Percentiles rank a stretch among this genome's conserved stretches.
Evolutionary conservation across 495 filamentous ascomycete genomes (phyloP).

Genomic region (Penicillium dipodomyicola): DNA sequence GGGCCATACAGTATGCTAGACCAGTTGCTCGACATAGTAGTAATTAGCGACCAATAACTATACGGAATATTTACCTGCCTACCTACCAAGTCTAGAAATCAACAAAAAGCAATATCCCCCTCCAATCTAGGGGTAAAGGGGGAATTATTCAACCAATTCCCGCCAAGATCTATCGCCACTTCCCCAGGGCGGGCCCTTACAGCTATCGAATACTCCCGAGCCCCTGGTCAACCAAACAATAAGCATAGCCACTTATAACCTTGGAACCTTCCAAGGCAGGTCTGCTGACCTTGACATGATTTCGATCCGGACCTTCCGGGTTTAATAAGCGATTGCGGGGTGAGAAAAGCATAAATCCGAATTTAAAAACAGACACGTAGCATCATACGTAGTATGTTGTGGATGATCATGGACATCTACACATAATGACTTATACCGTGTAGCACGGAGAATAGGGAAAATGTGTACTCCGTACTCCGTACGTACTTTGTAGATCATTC

Average conservation of each 20-base stretch:
- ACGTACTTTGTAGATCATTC: slow-evolving; percentile 1
- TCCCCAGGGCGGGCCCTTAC: slow-evolving; percentile 2
- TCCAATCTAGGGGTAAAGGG: slow-evolving; percentile 1
- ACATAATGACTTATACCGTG: neutral
- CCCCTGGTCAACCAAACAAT: neutral
- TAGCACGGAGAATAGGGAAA: slow-evolving; percentile 4
- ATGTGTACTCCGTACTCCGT: too few relatives aligned
- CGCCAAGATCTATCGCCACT: slow-evolving; percentile 8
- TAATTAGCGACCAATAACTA: neutral
- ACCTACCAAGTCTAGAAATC: neutral
- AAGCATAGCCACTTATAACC: neutral
- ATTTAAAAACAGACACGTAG: slow-evolving; percentile 2
- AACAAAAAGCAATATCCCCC: neutral
- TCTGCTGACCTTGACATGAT: slow-evolving; percentile 9
- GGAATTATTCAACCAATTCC: slow-evolving; percentile 1
- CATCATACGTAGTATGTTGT: neutral
- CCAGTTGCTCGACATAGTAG: neutral
- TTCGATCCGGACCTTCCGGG: slow-evolving; percentile 1
- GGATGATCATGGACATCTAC: neutral
- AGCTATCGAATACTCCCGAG: neutral
- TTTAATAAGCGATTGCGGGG: slow-evolving; percentile 6
- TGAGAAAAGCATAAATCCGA: neutral
- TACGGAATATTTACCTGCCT: too few relatives aligned
- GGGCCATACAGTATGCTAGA: neutral
- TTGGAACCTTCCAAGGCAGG: neutral